These are phyloP conservation scores for Chlamydomonas asymmetrica DNA, from an alignment of 139 green algal species.

Conservation along the genomic window DNA sequence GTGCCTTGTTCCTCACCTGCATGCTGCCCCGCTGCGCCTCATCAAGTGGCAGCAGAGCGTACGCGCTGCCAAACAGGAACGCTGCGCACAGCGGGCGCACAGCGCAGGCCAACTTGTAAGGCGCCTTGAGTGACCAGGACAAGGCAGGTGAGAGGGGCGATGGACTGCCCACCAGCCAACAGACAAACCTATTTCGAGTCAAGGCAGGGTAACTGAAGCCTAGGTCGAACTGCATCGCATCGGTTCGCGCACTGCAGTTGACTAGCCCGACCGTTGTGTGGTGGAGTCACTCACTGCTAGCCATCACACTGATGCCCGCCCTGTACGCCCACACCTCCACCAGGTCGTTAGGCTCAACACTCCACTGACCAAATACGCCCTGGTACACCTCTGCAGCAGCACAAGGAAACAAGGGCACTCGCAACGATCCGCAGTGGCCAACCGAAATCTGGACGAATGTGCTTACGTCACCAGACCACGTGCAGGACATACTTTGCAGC, in stretches of 20 bases:
- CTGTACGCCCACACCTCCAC: constrained; percentile 65
- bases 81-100: not conserved
- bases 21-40: not conserved
- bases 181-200: no score
- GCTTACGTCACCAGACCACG: no score
- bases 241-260: not conserved
- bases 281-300: constrained; percentile 25
- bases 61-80: constrained; percentile 32
- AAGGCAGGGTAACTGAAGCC: no score
- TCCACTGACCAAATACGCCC: constrained; percentile 62
- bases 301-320: constrained; percentile 46
- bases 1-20: constrained; percentile 8
- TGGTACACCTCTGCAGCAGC: constrained; percentile 60
- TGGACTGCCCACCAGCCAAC: no score
- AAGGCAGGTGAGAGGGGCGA: no score
- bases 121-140: no score
- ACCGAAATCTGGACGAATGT: no score
- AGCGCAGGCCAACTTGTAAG: no score
- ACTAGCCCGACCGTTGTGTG: not conserved
- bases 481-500: no score
- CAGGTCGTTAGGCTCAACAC: constrained; percentile 52
- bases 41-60: constrained; percentile 25
- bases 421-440: no score
- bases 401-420: no score
- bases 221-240: not conserved